Percentiles rank a stretch among this genome's conserved stretches.
phyloP scores from a whole-genome alignment of 305 asterid genomes.

The Salvia sclarea region DNA sequence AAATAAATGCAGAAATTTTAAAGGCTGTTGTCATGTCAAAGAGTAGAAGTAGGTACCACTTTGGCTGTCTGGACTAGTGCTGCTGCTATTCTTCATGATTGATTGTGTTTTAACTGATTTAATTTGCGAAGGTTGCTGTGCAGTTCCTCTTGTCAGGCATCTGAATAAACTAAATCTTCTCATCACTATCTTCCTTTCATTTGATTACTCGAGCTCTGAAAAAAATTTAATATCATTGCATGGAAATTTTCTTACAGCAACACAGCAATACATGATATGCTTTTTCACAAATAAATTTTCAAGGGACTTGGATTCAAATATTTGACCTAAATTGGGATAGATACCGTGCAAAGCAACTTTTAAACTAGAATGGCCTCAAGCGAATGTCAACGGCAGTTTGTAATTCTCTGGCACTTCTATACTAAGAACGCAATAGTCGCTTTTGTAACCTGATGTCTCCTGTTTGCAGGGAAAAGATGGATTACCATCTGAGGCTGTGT shows the following conservation, averaged over 20 bases:
- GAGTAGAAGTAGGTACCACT: not conserved
- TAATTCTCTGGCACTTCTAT: not conserved
- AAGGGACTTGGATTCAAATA: not conserved
- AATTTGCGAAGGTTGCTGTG: not conserved
- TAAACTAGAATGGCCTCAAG: not conserved
- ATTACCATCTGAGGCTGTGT: slow-evolving; percentile 39
- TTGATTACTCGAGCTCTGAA: not conserved
- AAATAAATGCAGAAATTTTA: no score
- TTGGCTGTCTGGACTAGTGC: not conserved
- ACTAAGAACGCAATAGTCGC: not conserved
- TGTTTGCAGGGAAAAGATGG: slow-evolving; percentile 54
- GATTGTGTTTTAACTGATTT: slow-evolving; percentile 1
- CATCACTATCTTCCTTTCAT: not conserved
- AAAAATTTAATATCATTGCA: not conserved
- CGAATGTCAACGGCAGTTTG: not conserved
- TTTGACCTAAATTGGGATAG: not conserved
- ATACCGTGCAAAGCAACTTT: not conserved
- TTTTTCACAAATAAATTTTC: not conserved
- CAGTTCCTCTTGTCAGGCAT: not conserved
- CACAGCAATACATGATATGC: not conserved
- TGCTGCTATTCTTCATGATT: not conserved
- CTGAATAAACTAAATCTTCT: not conserved
- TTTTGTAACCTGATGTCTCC: slow-evolving; percentile 1
- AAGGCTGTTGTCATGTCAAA: no score
- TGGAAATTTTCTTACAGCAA: not conserved